Percentiles rank a stretch among this genome's conserved stretches.
These are phyloP conservation scores for Prototheca stagnorum DNA, from an alignment of 163 green algal genomes.

Conservation along the genomic window DNA sequence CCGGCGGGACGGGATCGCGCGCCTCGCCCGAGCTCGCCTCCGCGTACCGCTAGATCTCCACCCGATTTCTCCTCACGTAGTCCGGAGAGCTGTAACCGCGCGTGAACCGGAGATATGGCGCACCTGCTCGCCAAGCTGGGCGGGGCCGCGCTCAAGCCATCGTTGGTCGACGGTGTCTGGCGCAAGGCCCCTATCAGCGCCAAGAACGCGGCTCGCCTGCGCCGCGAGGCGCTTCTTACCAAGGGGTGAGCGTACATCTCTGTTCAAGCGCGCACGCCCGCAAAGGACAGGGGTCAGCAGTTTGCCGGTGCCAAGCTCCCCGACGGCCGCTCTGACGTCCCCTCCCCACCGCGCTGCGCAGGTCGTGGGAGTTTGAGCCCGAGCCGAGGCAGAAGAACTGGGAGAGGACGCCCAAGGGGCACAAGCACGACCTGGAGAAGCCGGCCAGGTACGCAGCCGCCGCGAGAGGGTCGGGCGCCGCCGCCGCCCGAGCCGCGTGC, in stretches of 20 bases:
- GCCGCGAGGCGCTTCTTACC: constrained; percentile 14
- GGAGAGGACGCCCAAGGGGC: constrained; percentile 25
- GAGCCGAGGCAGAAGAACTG: constrained; percentile 2
- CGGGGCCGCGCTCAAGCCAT: constrained; percentile 16
- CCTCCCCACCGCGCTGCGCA: background rate
- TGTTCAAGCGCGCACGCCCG: no score
- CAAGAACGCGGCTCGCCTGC: constrained; percentile 21
- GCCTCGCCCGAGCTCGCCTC: no score
- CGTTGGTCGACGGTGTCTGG: constrained; percentile 16
- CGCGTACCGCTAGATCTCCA: no score
- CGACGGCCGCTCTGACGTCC: no score
- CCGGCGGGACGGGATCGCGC: no score
- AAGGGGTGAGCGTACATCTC: background rate
- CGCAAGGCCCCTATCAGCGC: constrained; percentile 27
- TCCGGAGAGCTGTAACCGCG: no score
- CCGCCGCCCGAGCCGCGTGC: no score
- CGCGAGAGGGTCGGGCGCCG: no score
- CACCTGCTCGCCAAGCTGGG: constrained; percentile 24
- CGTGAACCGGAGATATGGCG: no score
- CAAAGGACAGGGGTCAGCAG: no score
- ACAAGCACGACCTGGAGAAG: constrained; percentile 37
- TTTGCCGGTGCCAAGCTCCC: no score
- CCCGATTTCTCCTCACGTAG: no score
- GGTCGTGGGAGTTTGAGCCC: constrained; percentile 25
- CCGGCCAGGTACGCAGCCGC: constrained; percentile 9